These are phyloP conservation scores for Schizophyllum amplum DNA, from an alignment of 1,284 basidiomycete species.

Conservation along the genomic window DNA sequence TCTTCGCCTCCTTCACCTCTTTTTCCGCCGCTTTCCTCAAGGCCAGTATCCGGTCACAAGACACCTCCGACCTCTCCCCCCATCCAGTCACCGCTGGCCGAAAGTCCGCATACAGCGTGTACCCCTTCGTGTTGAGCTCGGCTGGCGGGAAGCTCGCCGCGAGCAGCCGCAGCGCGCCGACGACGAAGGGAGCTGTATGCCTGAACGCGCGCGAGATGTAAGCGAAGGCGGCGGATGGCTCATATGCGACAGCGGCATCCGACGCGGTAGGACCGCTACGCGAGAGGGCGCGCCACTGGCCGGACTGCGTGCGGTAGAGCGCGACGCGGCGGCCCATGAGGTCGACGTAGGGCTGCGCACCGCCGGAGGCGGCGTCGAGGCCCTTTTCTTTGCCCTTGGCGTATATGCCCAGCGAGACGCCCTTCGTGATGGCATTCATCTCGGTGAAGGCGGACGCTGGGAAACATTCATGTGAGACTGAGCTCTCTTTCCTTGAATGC, in stretches of 20 bases:
- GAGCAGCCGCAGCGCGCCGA: conserved; percentile 78
- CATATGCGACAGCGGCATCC: conserved; percentile 70
- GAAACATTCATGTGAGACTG: neutral
- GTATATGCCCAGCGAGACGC: conserved; percentile 72
- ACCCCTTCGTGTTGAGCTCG: conserved; percentile 65
- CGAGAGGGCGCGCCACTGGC: conserved; percentile 78
- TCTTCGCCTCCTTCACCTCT: too few species aligned
- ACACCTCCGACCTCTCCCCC: conserved; percentile 66
- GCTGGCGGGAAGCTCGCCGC: conserved; percentile 58
- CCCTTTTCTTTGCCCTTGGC: conserved; percentile 44
- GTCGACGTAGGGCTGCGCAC: conserved; percentile 87
- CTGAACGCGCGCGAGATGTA: conserved; percentile 79
- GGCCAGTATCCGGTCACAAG: conserved; percentile 51
- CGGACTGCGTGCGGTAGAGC: conserved; percentile 63
- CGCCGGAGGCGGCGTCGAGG: conserved; percentile 45
- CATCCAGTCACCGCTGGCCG: conserved; percentile 65
- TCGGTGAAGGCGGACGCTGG: conserved; percentile 88
- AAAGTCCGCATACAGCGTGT: conserved; percentile 70
- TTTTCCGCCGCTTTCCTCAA: too few species aligned
- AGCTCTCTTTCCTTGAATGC: conserved; percentile 4
- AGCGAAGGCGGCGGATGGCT: conserved; percentile 69
- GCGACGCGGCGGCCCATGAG: conserved; percentile 76
- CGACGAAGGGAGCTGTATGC: conserved; percentile 64
- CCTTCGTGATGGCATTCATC: conserved; percentile 81
- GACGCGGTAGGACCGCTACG: conserved; percentile 62